These are phyloP conservation scores for Colletotrichum orbiculare DNA, from an alignment of 2,329 filamentous ascomycete species.

Conservation along the genomic window DNA sequence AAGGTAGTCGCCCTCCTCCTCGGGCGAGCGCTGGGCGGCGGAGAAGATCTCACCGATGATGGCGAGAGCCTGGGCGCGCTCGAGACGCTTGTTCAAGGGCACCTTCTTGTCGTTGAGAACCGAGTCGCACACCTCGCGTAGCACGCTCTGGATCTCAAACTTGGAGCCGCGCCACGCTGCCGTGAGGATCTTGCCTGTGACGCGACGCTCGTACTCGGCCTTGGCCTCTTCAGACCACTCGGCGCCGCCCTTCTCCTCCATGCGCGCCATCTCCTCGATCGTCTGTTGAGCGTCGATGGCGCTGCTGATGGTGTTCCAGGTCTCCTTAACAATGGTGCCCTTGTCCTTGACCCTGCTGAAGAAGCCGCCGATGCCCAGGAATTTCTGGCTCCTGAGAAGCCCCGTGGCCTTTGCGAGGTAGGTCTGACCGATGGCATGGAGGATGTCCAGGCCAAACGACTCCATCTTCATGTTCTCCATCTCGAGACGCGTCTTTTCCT, in stretches of 20 bases:
- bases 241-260: slow-evolving; percentile 93
- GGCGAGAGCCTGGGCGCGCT: slow-evolving; percentile 89
- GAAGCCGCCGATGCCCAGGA: slow-evolving; percentile 95
- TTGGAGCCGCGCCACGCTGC: slow-evolving; percentile 97
- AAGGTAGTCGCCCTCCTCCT: slow-evolving; percentile 99
- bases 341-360: slow-evolving; percentile 95
- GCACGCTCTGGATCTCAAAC: slow-evolving; percentile 96
- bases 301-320: slow-evolving; percentile 96
- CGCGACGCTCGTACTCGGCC: slow-evolving; percentile 92
- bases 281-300: slow-evolving; percentile 98
- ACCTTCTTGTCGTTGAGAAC: slow-evolving; percentile 85
- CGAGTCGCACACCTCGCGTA: slow-evolving; percentile 92
- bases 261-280: slow-evolving; percentile 98
- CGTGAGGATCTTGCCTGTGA: slow-evolving; percentile 97
- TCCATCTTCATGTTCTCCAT: slow-evolving; percentile 99
- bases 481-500: slow-evolving; percentile 93
- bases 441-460: slow-evolving; percentile 94
- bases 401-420: slow-evolving; percentile 89
- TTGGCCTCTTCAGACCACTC: slow-evolving; percentile 99
- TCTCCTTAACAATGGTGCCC: slow-evolving; percentile 96
- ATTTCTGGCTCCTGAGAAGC: slow-evolving; percentile 94
- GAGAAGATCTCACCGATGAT: slow-evolving; percentile 90
- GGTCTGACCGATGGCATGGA: slow-evolving; percentile 92
- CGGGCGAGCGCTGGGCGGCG: slow-evolving; percentile 87
- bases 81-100: slow-evolving; percentile 83